phyloP scores from a whole-genome alignment of 306 rosid genomes.

The Lathyrus oleraceus region DNA sequence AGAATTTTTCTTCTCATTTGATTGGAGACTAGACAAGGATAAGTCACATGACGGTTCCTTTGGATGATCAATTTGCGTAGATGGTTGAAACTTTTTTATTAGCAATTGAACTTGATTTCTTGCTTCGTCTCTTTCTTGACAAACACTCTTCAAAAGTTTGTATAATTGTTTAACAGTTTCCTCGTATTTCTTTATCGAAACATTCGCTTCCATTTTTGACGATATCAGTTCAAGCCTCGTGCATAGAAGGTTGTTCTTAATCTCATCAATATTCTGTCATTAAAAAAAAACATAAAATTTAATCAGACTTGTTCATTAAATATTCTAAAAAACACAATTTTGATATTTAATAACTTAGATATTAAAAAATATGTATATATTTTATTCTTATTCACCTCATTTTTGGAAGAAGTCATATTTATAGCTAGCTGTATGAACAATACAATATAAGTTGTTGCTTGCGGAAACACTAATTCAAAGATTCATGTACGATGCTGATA shows the following conservation, averaged over 20 bases:
- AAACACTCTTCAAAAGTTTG: conserved; percentile 41
- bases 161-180: conserved; percentile 42
- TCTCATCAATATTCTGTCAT: conserved; percentile 47
- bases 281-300: background rate
- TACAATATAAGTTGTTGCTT: background rate
- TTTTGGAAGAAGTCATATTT: conserved; percentile 35
- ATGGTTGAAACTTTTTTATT: conserved; percentile 31
- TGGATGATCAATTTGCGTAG: conserved; percentile 15
- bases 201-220: conserved; percentile 39
- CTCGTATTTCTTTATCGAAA: conserved; percentile 45
- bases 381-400: conserved; percentile 6
- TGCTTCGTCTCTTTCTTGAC: conserved; percentile 73
- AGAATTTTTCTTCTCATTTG: conserved; percentile 14
- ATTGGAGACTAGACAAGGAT: conserved; percentile 30
- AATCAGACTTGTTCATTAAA: background rate
- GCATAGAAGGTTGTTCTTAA: conserved; percentile 43
- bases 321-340: no score
- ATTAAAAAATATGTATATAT: no score
- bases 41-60: conserved; percentile 27
- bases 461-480: conserved; percentile 5
- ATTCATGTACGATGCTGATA: background rate
- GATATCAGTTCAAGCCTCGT: conserved; percentile 46
- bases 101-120: conserved; percentile 52
- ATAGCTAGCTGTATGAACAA: conserved; percentile 20
- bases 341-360: no score